These are phyloP conservation scores for Saccharomycopsis sp. DNA, from an alignment of 805 yeast genomes.

Conservation along the genomic window DNA sequence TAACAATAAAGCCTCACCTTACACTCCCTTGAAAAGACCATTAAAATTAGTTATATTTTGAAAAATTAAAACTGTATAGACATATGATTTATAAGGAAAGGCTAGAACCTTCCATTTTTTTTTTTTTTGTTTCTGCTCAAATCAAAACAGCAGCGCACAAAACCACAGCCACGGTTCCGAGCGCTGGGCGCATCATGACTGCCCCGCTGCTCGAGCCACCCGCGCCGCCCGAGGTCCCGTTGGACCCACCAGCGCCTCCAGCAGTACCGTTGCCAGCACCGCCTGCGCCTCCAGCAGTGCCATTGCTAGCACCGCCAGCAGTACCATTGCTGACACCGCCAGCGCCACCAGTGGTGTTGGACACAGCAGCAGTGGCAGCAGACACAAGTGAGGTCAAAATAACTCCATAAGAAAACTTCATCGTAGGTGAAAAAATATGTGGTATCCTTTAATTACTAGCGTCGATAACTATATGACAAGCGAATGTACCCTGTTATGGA, in stretches of 20 bases:
- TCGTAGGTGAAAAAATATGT: neutral
- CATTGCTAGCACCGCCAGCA: neutral
- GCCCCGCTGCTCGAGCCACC: slow-evolving; percentile 1
- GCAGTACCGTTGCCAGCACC: slow-evolving; percentile 2
- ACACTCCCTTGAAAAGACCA: too few relatives aligned
- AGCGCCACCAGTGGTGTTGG: slow-evolving; percentile 2
- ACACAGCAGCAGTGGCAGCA: neutral
- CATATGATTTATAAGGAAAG: too few relatives aligned
- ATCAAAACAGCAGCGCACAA: too few relatives aligned
- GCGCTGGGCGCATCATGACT: too few relatives aligned
- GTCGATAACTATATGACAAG: neutral
- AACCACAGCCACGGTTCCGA: too few relatives aligned
- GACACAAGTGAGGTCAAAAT: neutral
- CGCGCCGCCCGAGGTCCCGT: neutral
- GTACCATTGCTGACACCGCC: slow-evolving; percentile 1
- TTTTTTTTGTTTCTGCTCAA: too few relatives aligned
- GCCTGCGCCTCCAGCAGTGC: slow-evolving; percentile 2
- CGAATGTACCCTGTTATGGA: too few relatives aligned
- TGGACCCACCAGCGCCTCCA: slow-evolving; percentile 1
- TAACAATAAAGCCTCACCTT: too few relatives aligned
- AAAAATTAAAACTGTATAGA: too few relatives aligned
- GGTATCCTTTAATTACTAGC: neutral
- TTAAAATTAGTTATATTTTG: too few relatives aligned
- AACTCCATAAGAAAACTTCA: neutral
- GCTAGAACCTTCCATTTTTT: too few relatives aligned